A percentile compares a stretch with the other conserved stretches of the same genome.
Evolutionary conservation across 2,329 filamentous ascomycete species (phyloP).

Genomic region (Pseudogymnoascus sp.): DNA sequence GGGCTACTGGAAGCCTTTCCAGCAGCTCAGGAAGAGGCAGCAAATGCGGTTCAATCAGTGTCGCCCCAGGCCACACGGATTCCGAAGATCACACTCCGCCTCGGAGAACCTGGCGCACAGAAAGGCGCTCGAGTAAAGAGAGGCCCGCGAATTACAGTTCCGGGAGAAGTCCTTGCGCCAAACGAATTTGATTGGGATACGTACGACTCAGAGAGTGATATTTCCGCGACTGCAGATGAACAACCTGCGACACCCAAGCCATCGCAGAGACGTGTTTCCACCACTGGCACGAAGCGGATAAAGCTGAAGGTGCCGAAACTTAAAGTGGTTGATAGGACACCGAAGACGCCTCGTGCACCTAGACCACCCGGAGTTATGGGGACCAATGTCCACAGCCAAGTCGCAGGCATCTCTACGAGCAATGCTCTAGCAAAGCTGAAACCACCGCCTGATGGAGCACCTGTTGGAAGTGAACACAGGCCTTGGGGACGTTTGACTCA

Average conservation of each 20-base stretch:
- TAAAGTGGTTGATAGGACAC: slow-evolving; percentile 14
- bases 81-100: slow-evolving; percentile 42
- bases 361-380: slow-evolving; percentile 31
- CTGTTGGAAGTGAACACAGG: slow-evolving; percentile 51
- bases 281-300: slow-evolving; percentile 16
- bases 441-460: slow-evolving; percentile 54
- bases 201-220: slow-evolving; percentile 36
- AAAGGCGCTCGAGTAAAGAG: slow-evolving; percentile 26
- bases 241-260: slow-evolving; percentile 31
- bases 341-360: slow-evolving; percentile 26
- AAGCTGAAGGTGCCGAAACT: slow-evolving; percentile 20
- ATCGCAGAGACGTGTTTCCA: slow-evolving; percentile 20
- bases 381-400: slow-evolving; percentile 31
- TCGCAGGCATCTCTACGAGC: slow-evolving; percentile 33
- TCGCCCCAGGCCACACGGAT: slow-evolving; percentile 48
- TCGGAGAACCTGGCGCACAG: slow-evolving; percentile 32
- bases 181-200: slow-evolving; percentile 59
- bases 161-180: slow-evolving; percentile 59
- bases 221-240: slow-evolving; percentile 23
- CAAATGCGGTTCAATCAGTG: slow-evolving; percentile 38
- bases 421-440: slow-evolving; percentile 37
- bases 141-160: slow-evolving; percentile 56
- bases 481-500: slow-evolving; percentile 62
- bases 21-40: slow-evolving; percentile 43
- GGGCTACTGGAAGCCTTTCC: slow-evolving; percentile 57